phyloP scores from a whole-genome alignment of 768 basidiomycete genomes.

The Mycena floridula region DNA sequence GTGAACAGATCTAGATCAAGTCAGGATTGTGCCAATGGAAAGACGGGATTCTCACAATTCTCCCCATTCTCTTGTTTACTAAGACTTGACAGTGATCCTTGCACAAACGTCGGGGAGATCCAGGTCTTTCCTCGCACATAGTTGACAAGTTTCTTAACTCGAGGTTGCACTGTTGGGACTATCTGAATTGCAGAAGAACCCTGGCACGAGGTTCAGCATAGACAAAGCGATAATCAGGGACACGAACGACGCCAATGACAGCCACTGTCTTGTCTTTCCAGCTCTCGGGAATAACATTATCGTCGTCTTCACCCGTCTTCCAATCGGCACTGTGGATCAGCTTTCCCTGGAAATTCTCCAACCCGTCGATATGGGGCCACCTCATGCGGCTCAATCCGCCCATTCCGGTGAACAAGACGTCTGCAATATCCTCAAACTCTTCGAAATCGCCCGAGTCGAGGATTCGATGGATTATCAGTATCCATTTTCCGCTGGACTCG shows the following conservation, averaged over 20 bases:
- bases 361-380: slow-evolving; percentile 61
- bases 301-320: slow-evolving; percentile 32
- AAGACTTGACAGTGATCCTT: slow-evolving; percentile 32
- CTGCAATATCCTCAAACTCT: slow-evolving; percentile 46
- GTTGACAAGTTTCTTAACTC: slow-evolving; percentile 41
- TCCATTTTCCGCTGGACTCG: slow-evolving; percentile 50
- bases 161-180: slow-evolving; percentile 50
- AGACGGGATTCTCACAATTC: slow-evolving; percentile 31
- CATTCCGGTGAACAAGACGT: slow-evolving; percentile 51
- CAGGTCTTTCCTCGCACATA: slow-evolving; percentile 59
- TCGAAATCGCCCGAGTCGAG: slow-evolving; percentile 23
- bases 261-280: slow-evolving; percentile 51
- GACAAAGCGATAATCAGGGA: not conserved
- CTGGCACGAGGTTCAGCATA: slow-evolving; percentile 21
- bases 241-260: slow-evolving; percentile 53
- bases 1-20: slow-evolving; percentile 36
- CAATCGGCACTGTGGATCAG: slow-evolving; percentile 62
- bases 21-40: slow-evolving; percentile 2
- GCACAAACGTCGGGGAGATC: slow-evolving; percentile 41
- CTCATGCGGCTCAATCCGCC: slow-evolving; percentile 52
- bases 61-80: slow-evolving; percentile 29
- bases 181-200: slow-evolving; percentile 61
- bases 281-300: slow-evolving; percentile 27
- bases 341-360: slow-evolving; percentile 49
- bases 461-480: slow-evolving; percentile 38